phyloP scores from a whole-genome alignment of 177 flowering plant genomes.

The Telopea speciosissima region DNA sequence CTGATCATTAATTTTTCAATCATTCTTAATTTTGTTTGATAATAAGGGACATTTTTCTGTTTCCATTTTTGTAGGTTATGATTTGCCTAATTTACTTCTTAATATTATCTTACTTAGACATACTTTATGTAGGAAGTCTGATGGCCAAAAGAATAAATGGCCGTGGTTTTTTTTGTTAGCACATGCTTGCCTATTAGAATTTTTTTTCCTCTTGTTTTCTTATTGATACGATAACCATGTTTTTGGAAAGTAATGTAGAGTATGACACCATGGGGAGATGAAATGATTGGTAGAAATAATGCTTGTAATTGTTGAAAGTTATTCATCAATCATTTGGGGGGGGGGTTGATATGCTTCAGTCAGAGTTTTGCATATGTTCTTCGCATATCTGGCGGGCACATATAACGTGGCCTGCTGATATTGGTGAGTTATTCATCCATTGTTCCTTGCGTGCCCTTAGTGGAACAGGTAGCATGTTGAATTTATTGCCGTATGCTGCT shows the following conservation, averaged over 20 bases:
- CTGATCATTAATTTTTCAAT: not conserved
- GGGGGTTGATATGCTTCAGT: no score
- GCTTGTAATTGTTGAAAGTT: not conserved
- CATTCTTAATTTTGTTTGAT: not conserved
- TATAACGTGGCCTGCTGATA: no score
- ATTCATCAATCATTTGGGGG: no score
- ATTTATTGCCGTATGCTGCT: not conserved
- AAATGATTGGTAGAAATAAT: no score
- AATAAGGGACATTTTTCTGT: not conserved
- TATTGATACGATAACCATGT: no score
- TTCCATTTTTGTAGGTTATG: not conserved
- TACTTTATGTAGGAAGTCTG: not conserved
- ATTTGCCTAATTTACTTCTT: not conserved
- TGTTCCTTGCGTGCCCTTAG: no score
- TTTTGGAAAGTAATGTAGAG: no score
- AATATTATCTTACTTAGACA: not conserved
- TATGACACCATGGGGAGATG: not conserved
- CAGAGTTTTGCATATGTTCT: no score
- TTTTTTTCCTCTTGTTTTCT: not conserved
- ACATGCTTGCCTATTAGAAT: not conserved
- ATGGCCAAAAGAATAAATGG: not conserved
- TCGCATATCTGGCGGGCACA: no score
- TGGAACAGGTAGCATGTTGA: not conserved
- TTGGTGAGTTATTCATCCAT: no score
- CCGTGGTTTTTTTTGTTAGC: not conserved